Percentiles rank a stretch among this genome's conserved stretches.
phyloP scores from a whole-genome alignment of 495 filamentous ascomycete species.

The Penicillium canariense region DNA sequence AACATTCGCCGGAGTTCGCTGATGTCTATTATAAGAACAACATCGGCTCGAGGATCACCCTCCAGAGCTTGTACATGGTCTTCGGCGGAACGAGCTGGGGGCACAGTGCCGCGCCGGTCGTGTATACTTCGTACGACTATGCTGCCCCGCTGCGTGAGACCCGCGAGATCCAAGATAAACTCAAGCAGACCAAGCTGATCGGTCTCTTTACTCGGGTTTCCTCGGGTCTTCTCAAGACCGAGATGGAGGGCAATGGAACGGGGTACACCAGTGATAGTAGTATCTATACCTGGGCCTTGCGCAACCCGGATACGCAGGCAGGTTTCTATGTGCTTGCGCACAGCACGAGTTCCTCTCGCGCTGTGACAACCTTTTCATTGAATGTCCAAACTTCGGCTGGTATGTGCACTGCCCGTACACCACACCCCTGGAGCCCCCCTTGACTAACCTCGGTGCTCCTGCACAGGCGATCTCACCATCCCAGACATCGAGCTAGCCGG shows the following conservation, averaged over 20 bases:
- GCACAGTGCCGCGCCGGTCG: slow-evolving; percentile 45
- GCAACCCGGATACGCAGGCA: slow-evolving; percentile 53
- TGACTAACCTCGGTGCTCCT: neutral
- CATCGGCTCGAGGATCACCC: slow-evolving; percentile 47
- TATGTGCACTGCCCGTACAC: neutral
- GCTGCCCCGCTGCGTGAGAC: slow-evolving; percentile 44
- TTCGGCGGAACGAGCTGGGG: slow-evolving; percentile 61
- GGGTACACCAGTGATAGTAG: slow-evolving; percentile 42
- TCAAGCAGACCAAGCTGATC: slow-evolving; percentile 54
- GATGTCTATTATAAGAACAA: slow-evolving; percentile 60
- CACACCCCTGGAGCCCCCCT: neutral
- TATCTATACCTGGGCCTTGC: slow-evolving; percentile 52
- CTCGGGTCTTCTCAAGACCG: slow-evolving; percentile 48
- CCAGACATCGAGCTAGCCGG: slow-evolving; percentile 64
- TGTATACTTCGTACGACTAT: slow-evolving; percentile 53
- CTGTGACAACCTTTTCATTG: slow-evolving; percentile 55
- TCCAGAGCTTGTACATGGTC: slow-evolving; percentile 55
- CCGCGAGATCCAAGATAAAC: slow-evolving; percentile 42
- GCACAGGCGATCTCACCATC: slow-evolving; percentile 44
- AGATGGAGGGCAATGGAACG: slow-evolving; percentile 58
- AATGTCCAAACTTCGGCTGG: slow-evolving; percentile 58
- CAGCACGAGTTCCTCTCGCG: slow-evolving; percentile 50
- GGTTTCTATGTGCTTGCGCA: slow-evolving; percentile 65
- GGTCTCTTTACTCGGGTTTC: slow-evolving; percentile 56
- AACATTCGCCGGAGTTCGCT: slow-evolving; percentile 50